These are phyloP conservation scores for Xylaria sp. DNA, from an alignment of 2,329 filamentous ascomycete species.

Conservation along the genomic window DNA sequence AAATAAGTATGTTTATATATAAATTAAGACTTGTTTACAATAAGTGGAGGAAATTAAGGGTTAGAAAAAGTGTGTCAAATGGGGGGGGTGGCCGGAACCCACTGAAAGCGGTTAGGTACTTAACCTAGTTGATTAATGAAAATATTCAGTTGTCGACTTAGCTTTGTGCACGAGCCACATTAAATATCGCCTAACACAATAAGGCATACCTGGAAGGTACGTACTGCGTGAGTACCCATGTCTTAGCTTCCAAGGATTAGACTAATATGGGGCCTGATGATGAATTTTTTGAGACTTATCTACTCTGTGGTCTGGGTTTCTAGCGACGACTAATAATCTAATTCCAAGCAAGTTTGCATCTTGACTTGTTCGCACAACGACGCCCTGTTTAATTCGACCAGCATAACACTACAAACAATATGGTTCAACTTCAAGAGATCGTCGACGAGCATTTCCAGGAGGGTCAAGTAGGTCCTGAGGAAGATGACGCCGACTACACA, in stretches of 20 bases:
- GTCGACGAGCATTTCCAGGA: conserved; percentile 93
- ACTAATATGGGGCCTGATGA: conserved; percentile 18
- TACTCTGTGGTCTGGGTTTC: background rate
- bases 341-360: background rate
- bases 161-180: conserved; percentile 5
- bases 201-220: background rate
- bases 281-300: conserved; percentile 37
- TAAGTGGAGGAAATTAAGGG: too few species aligned
- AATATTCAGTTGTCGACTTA: background rate
- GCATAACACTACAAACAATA: conserved; percentile 17
- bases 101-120: too few species aligned
- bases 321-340: background rate
- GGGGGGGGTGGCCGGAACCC: too few species aligned
- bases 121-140: background rate
- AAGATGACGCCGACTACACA: conserved; percentile 86
- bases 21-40: too few species aligned
- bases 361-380: background rate
- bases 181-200: background rate
- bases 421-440: conserved; percentile 98
- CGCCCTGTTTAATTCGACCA: background rate
- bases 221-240: background rate
- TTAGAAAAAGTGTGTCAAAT: too few species aligned
- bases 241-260: background rate
- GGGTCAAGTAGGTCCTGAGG: conserved; percentile 74
- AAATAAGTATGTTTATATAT: too few species aligned